Percentiles rank a stretch among this genome's conserved stretches.
These are phyloP conservation scores for Ophiostoma piceae DNA, from an alignment of 2,329 filamentous ascomycete genomes.

Conservation along the genomic window DNA sequence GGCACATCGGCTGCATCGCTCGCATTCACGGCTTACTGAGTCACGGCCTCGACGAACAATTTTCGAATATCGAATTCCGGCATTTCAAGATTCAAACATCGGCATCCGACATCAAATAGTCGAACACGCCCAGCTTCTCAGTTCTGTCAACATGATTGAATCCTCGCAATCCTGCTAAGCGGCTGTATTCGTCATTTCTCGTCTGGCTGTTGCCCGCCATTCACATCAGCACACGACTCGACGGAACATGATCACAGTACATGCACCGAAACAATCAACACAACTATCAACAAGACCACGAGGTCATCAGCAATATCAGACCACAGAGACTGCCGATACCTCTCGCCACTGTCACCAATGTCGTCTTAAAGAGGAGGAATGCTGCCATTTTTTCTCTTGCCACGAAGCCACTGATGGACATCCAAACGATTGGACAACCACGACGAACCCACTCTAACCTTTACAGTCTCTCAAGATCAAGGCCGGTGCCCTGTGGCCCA, in stretches of 20 bases:
- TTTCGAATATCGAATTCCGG: not conserved
- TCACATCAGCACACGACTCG: not conserved
- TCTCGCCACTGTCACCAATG: not conserved
- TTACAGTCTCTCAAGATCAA: conserved; percentile 70
- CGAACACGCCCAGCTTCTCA: not conserved
- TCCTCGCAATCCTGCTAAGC: too few relatives aligned
- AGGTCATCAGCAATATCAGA: not conserved
- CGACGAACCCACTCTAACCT: conserved; percentile 16
- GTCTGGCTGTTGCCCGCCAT: not conserved
- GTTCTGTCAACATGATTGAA: too few relatives aligned
- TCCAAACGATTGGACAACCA: not conserved
- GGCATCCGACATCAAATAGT: not conserved
- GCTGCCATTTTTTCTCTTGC: conserved; percentile 29
- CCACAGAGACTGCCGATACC: too few relatives aligned
- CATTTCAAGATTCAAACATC: not conserved
- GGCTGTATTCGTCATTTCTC: not conserved
- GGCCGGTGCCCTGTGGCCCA: conserved; percentile 93
- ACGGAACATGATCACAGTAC: not conserved
- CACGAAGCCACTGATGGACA: not conserved
- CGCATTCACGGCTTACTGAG: not conserved
- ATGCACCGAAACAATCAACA: not conserved
- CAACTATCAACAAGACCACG: not conserved
- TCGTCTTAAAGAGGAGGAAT: not conserved
- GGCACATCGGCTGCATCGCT: not conserved
- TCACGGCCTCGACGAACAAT: not conserved